Conservation (phyloP, 495 filamentous ascomycete genomes). For the Pyrenula aspistea region DNA sequence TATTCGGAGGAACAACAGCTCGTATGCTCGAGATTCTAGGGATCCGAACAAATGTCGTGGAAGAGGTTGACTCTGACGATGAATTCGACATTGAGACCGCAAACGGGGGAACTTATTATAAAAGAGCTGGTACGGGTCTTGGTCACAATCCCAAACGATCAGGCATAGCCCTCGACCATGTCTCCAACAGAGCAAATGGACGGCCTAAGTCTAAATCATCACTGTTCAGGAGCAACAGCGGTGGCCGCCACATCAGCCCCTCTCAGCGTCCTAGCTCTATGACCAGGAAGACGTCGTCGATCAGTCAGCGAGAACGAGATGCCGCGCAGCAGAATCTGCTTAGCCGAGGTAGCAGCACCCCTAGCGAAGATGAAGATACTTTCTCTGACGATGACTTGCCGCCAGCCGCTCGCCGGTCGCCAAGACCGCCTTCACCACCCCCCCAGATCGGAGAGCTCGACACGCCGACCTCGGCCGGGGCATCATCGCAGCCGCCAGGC, state of each 20-base stretch:
- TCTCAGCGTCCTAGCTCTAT: conserved; percentile 32
- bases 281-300: conserved; percentile 34
- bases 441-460: conserved; percentile 19
- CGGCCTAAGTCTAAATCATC: conserved; percentile 19
- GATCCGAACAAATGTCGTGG: conserved; percentile 88
- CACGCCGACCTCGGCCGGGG: conserved; percentile 1
- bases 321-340: conserved; percentile 55
- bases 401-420: conserved; percentile 27
- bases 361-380: conserved; percentile 38
- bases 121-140: conserved; percentile 53
- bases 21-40: conserved; percentile 94
- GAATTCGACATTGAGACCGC: conserved; percentile 95
- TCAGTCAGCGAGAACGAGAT: conserved; percentile 14
- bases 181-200: conserved; percentile 24
- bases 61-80: conserved; percentile 93
- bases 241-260: conserved; percentile 33
- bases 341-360: conserved; percentile 24
- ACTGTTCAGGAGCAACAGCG: conserved; percentile 39
- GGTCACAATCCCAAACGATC: conserved; percentile 62
- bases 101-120: conserved; percentile 63
- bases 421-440: conserved; percentile 41
- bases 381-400: conserved; percentile 39
- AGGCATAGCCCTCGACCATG: conserved; percentile 39
- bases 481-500: conserved; percentile 19
- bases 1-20: conserved; percentile 96